These are phyloP conservation scores for Sonneratia caseolaris DNA, from an alignment of 345 rosid species.

Conservation along the genomic window DNA sequence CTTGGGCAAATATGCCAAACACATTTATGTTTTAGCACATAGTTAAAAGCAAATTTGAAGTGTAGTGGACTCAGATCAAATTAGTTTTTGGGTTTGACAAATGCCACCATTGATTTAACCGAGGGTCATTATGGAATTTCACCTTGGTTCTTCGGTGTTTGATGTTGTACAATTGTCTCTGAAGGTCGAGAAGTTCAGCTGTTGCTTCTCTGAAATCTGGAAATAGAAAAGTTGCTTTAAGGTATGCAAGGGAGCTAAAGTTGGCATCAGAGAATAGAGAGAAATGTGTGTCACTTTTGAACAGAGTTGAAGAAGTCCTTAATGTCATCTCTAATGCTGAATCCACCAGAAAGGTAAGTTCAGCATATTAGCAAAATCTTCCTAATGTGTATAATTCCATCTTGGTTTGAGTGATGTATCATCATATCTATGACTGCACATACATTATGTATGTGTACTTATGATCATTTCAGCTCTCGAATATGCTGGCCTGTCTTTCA, in stretches of 20 bases:
- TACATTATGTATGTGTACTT: background rate
- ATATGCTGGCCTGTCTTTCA: background rate
- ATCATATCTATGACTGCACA: background rate
- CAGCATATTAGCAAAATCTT: background rate
- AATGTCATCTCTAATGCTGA: conserved; percentile 52
- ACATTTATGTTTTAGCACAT: background rate
- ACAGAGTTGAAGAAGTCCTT: conserved; percentile 76
- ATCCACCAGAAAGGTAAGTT: conserved; percentile 61
- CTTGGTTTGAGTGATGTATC: background rate
- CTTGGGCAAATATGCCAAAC: background rate
- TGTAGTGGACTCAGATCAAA: background rate
- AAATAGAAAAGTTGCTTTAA: conserved; percentile 62
- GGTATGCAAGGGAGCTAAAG: conserved; percentile 65
- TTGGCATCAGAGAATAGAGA: conserved; percentile 58
- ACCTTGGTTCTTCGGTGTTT: background rate
- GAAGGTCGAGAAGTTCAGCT: conserved; percentile 66
- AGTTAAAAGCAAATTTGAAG: background rate
- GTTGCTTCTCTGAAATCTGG: conserved; percentile 56
- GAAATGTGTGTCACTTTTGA: conserved; percentile 57
- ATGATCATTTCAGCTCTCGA: background rate
- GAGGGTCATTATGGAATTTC: background rate
- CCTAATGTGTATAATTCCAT: background rate
- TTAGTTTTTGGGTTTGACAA: background rate
- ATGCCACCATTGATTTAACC: background rate
- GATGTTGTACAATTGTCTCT: conserved; percentile 6